Conservation (phyloP, 495 filamentous ascomycete genomes). For the Tuber melanosporum region DNA sequence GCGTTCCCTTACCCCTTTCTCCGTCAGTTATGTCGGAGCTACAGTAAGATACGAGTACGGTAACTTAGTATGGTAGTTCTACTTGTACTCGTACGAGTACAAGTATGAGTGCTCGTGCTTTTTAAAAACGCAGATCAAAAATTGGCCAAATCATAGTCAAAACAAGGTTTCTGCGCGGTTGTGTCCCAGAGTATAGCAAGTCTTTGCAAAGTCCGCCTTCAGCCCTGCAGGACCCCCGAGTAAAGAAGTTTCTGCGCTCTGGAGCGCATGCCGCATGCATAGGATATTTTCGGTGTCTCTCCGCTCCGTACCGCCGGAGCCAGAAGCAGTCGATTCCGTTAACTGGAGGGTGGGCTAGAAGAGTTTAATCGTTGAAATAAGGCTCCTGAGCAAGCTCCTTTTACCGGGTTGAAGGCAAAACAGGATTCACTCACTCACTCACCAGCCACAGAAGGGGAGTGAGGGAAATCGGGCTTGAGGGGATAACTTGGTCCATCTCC, state of each 20-base stretch:
- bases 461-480: neutral
- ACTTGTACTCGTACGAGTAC: too few relatives aligned
- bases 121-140: neutral
- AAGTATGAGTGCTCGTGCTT: neutral
- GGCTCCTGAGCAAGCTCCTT: neutral
- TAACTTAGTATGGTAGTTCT: too few relatives aligned
- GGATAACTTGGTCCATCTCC: neutral
- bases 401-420: neutral
- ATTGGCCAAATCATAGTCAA: neutral
- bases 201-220: neutral
- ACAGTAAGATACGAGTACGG: too few relatives aligned
- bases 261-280: neutral
- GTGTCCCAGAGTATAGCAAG: neutral
- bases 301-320: neutral
- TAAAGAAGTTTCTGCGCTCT: neutral
- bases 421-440: neutral
- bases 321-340: neutral
- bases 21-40: neutral
- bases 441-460: neutral
- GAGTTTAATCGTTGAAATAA: neutral
- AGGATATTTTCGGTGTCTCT: neutral
- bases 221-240: neutral
- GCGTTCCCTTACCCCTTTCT: neutral
- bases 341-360: neutral
- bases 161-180: neutral